Evolutionary conservation across 148 eudicot species (phyloP).

Genomic region (Fagopyrum esculentum): DNA sequence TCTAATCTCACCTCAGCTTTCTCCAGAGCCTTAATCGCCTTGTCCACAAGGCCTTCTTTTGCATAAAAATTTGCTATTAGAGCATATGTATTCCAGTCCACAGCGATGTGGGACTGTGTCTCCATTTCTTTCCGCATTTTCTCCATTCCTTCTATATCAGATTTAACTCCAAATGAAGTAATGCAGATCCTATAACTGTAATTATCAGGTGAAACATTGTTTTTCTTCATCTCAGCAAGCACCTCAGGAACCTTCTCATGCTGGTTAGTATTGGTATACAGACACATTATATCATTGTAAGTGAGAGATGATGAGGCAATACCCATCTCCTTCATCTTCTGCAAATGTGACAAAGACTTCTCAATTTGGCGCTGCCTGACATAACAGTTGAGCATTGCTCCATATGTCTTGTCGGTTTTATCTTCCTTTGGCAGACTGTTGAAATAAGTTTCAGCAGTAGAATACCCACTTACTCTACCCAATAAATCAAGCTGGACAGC

Average conservation of each 20-base stretch:
- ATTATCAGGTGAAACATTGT: conserved; percentile 68
- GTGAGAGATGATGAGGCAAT: conserved; percentile 47
- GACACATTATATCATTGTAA: conserved; percentile 82
- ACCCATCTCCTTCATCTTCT: conserved; percentile 74
- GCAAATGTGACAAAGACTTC: conserved; percentile 54
- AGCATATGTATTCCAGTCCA: conserved; percentile 89
- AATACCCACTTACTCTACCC: conserved; percentile 72
- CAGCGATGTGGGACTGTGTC: conserved; percentile 49
- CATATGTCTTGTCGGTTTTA: conserved; percentile 67
- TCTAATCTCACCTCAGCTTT: conserved; percentile 62
- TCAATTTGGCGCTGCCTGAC: conserved; percentile 65
- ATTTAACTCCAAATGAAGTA: conserved; percentile 58
- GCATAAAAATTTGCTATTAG: conserved; percentile 64
- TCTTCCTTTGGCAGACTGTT: conserved; percentile 45
- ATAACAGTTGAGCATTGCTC: conserved; percentile 91
- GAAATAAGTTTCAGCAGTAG: conserved; percentile 72
- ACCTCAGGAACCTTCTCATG: conserved; percentile 62
- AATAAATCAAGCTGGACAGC: conserved; percentile 81
- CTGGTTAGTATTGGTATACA: conserved; percentile 46
- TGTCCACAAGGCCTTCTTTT: conserved; percentile 39
- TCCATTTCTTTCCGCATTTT: conserved; percentile 69
- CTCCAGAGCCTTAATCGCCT: conserved; percentile 50
- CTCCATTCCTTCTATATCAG: conserved; percentile 57
- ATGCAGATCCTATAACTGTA: conserved; percentile 82
- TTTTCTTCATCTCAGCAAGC: conserved; percentile 59